These are phyloP conservation scores for Nemania sp. DNA, from an alignment of 2,329 filamentous ascomycete genomes.

Conservation along the genomic window DNA sequence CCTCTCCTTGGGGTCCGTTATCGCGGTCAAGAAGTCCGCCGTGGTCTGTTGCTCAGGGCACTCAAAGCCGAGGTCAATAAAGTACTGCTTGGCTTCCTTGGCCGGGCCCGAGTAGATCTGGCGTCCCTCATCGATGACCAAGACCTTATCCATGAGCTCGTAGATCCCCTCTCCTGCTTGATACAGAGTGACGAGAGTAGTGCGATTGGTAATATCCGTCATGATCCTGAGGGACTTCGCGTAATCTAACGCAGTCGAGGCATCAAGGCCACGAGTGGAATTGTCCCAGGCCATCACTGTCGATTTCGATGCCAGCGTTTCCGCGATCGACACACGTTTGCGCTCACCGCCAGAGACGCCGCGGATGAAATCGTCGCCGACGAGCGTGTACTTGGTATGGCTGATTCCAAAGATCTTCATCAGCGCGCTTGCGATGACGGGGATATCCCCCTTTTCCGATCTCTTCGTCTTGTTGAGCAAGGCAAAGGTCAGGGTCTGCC, in stretches of 20 bases:
- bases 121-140: constrained; percentile 74
- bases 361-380: constrained; percentile 73
- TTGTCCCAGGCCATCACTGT: constrained; percentile 82
- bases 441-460: constrained; percentile 64
- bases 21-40: constrained; percentile 75
- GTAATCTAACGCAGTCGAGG: constrained; percentile 78
- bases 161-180: constrained; percentile 52
- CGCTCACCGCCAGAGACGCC: constrained; percentile 81
- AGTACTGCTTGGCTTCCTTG: constrained; percentile 66
- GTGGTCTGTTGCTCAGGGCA: constrained; percentile 66
- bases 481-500: constrained; percentile 77
- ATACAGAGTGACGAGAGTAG: constrained; percentile 50
- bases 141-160: constrained; percentile 73
- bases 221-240: constrained; percentile 71
- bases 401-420: constrained; percentile 79
- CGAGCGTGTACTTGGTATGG: constrained; percentile 74
- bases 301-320: constrained; percentile 74
- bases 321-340: constrained; percentile 79
- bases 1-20: constrained; percentile 75
- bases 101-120: constrained; percentile 65
- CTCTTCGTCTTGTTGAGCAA: constrained; percentile 76
- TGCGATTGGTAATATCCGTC: constrained; percentile 74
- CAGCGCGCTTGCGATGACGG: constrained; percentile 70
- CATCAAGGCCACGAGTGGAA: constrained; percentile 77
- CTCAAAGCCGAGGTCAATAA: constrained; percentile 68